Evolutionary conservation across 225 moss, liverwort and hornwort genomes (phyloP), one percentile per base, ranked within the genome.

Genomic region (Polytrichum formosum): DNA sequence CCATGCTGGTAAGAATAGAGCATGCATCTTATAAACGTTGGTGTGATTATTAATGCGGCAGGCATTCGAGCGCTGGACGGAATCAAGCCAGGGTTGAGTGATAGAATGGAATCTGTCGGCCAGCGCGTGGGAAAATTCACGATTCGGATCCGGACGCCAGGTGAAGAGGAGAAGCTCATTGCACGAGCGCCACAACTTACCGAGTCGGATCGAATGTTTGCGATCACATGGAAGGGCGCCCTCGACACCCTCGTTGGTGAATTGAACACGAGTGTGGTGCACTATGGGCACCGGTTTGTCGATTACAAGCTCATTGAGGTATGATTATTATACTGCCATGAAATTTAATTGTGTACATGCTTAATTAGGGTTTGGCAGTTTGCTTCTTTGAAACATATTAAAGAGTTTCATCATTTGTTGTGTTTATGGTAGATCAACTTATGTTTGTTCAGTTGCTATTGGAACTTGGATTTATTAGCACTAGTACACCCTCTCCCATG

Each of bases 41-140:
- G 58, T n/a, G 21, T 6, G 58, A 58, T 58, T 21, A 6, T 58
- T 58, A 22, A 28, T n/a, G 54, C 59, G 6, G 72, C 79, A 85
- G 90, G 90, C 18, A 76, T 87, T 54, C 82, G 63, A 80, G 90
- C 85, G 28, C 76, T 90, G 77, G 90, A 87, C 26, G 87, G 85
- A 18, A 82, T 83, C 64, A 80, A 73, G 10, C 67, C 70, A 54
- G 90, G 85, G 18, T 78, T 87, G 64, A 23, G 80, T 30, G 17
- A 54, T 5, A 74, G 68, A 64, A 70, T 87, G 74, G 71, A 56
- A 69, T 25, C 70, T 18, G 26, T 28, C 25, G 82, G 80, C 63
- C 54, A 58, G 31, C 67, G 8, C 6, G 59, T 30, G 2, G 54
- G 28, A 53, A 58, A 74, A 29, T 73, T 76, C 28, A 75, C 76